Evolutionary conservation across 148 eudicot genomes (phyloP), one percentile per base, ranked within the genome.

Genomic region (Selenicereus undatus): DNA sequence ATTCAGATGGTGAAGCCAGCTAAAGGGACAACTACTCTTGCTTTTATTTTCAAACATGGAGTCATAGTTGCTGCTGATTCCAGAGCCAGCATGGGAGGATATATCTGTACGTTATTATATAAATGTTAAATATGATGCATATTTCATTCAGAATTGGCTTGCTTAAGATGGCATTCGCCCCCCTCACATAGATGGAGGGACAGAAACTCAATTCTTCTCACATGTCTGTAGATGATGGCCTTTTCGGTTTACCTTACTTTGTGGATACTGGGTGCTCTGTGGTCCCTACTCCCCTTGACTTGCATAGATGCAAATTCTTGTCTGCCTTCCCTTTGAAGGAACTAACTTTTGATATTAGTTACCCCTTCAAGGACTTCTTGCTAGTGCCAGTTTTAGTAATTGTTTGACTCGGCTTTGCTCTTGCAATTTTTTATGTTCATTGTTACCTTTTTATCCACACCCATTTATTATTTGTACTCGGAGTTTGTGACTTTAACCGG

Each of bases 41-140:
- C 99, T 78, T 95, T 95, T 84, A 93, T 93, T 60, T 93, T 95
- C 83, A 96, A 93, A 76, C 91, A 89, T 30, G 99, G 99, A 81
- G 99, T 96, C 74, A 96, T 94, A 83, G 98, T 96, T 79, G 99
- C 99, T 80, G 99, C 98, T 73, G 98, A 96, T 88, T 96, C 98
- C 73, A 91, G 99, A 79, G 98, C 99, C n/a, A 96, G 99, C 98
- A 96, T 96, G 95, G 99, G 99, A 86, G 99, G 98, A 87, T 94
- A 96, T 76, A 96, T 96, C 81, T 96, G 99, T 96, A 87, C 81
- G 97, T 50, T 74, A 54, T 77, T 0, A 8, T 26, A 29, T 21
- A 60, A 1, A n/a, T 1, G 30, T 58, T 56, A n/a, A 21, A 56
- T 18, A 6, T 56, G 62, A 56, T 56, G 62, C 62, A 2, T 6